Base-by-base conservation (phyloP, 73 alveolate species). In the Paramecium sexaurelia region DNA sequence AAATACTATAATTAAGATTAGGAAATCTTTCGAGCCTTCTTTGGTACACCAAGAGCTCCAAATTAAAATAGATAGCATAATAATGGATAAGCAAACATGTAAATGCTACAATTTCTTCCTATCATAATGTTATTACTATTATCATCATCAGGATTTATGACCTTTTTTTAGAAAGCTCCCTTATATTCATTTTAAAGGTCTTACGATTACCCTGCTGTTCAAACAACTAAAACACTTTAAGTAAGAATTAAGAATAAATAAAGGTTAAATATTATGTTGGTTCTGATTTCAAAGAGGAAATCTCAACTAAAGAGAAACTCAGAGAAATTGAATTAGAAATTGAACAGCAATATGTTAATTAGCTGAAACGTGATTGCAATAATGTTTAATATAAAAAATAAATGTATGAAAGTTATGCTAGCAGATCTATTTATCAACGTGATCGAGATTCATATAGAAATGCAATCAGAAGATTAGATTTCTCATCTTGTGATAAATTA, bases 241-340 rank as follows among this genome's bases (percentile, higher is more conserved):
- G 90, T 78, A 43, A 19, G 17, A 11, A n/a, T 15, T 78, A 41
- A 29, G 4, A 8, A 43, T 40, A 39, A 22, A 78, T 32, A 36
- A 36, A 78, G 90, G 90, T 78, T 61, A 39, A 24, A 45, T 78
- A 78, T 78, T 78, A 19, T 78, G 90, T 78, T 10, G 90, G 90
- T 3, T 0, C 29, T 2, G 17, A 78, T 24, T 78, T 78, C 36
- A 39, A 22, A 20, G 40, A 39, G 39, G 90, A 78, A 33, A 24
- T 78, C 29, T 20, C 39, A 20, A 40, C 43, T 78, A 39, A 37
- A 41, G 26, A 43, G 3, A 39, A 78, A 33, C 55, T 78, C 2
- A 10, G 26, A 24, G 55, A 78, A 40, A 1, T 78, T 40, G 90
- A 78, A 43, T 41, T 40, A 39, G 75, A 78, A 24, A 39, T 78